A percentile compares a stretch with the other conserved stretches of the same genome.
Evolutionary conservation across 768 basidiomycete species (phyloP).

Genomic region (Chalciporus sphaerocephalus): DNA sequence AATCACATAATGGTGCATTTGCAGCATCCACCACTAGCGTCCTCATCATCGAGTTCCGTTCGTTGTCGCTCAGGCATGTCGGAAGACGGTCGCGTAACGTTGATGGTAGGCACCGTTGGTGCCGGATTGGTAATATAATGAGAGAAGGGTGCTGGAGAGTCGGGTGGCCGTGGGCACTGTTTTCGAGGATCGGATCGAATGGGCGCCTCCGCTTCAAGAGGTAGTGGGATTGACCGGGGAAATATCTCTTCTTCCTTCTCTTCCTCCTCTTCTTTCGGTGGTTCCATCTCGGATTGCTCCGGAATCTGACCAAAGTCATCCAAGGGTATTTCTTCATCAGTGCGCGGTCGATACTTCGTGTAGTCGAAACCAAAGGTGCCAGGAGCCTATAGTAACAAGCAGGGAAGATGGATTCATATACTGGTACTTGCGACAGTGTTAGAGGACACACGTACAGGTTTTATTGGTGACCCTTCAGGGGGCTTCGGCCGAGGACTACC

Average conservation of each 20-base stretch:
- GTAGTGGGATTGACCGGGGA: constrained; percentile 13
- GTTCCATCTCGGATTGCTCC: constrained; percentile 16
- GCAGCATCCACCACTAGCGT: constrained; percentile 59
- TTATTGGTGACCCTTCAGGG: constrained; percentile 36
- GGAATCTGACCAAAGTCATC: constrained; percentile 57
- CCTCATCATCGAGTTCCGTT: constrained; percentile 37
- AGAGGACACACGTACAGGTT: constrained; percentile 49
- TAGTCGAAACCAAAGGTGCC: constrained; percentile 80
- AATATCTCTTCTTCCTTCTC: neutral
- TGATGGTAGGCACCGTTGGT: constrained; percentile 29
- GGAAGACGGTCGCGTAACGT: constrained; percentile 28
- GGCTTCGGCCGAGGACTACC: constrained; percentile 60
- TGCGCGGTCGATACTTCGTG: constrained; percentile 58
- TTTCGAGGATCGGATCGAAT: constrained; percentile 19
- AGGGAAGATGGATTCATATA: constrained; percentile 1
- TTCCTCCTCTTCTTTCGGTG: neutral
- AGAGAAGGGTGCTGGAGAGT: constrained; percentile 61
- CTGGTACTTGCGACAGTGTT: neutral
- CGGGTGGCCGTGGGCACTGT: constrained; percentile 30
- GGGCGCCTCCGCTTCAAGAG: constrained; percentile 31
- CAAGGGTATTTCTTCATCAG: constrained; percentile 51
- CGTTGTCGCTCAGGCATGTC: constrained; percentile 27
- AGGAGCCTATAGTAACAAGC: constrained; percentile 50
- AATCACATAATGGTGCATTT: constrained; percentile 83
- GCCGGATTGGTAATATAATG: constrained; percentile 38